Evolutionary conservation across 768 basidiomycete species (phyloP).

Genomic region (Lactarius tabidus): DNA sequence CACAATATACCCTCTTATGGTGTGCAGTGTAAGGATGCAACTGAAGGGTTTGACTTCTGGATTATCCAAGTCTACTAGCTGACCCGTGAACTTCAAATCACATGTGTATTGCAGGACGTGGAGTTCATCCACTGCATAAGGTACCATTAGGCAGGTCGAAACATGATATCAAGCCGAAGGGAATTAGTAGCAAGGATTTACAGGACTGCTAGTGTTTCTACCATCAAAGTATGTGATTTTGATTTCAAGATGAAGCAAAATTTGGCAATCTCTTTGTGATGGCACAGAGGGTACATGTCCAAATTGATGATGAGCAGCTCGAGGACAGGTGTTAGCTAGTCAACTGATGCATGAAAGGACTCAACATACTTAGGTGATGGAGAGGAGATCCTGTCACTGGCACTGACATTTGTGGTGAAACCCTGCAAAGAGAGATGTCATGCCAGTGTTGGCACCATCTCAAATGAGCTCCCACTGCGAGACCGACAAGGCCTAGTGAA

Average conservation of each 20-base stretch:
- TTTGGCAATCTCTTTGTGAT: not conserved
- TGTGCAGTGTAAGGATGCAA: slow-evolving; percentile 6
- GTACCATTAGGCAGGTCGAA: not conserved
- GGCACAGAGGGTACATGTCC: not conserved
- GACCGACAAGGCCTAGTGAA: no score
- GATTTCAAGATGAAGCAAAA: not conserved
- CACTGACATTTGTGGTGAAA: not conserved
- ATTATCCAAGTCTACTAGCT: not conserved
- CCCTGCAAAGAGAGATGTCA: not conserved
- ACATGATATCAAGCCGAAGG: no score
- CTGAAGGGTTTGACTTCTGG: not conserved
- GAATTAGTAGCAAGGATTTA: not conserved
- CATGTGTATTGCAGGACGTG: slow-evolving; percentile 5
- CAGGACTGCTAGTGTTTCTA: not conserved
- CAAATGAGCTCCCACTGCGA: not conserved
- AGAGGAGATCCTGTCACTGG: slow-evolving; percentile 2
- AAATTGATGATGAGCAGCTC: not conserved
- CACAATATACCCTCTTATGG: not conserved
- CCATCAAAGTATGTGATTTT: not conserved
- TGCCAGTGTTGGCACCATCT: not conserved
- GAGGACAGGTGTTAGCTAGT: not conserved
- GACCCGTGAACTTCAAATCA: not conserved
- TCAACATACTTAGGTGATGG: not conserved
- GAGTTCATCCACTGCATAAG: not conserved
- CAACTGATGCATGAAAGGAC: not conserved